phyloP scores from a whole-genome alignment of 148 eudicot genomes.

The Rhododendron ferrugineum region DNA sequence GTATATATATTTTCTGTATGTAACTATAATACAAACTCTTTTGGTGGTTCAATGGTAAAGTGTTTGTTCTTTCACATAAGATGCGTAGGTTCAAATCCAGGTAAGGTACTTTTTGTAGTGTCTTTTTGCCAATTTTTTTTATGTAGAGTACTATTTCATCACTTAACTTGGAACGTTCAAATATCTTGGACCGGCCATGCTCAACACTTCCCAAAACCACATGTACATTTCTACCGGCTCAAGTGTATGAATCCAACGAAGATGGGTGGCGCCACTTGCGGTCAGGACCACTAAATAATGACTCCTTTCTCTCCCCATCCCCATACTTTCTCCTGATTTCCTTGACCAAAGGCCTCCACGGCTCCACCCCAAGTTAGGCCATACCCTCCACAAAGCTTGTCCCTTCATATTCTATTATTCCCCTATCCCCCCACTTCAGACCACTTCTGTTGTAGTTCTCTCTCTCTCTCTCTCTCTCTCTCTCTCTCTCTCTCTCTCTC shows the following conservation, averaged over 20 bases:
- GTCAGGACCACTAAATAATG: neutral
- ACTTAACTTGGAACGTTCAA: too few relatives aligned
- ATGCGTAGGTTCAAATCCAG: too few relatives aligned
- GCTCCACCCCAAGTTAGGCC: neutral
- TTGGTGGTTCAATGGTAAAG: too few relatives aligned
- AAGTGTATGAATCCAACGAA: too few relatives aligned
- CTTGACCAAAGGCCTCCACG: neutral
- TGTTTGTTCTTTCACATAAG: too few relatives aligned
- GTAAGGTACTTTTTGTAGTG: too few relatives aligned
- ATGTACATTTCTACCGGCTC: neutral
- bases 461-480: conserved; percentile 2
- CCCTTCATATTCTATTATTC: neutral
- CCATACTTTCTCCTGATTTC: neutral
- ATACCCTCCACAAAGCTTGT: neutral
- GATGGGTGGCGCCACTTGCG: neutral
- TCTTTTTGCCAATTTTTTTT: too few relatives aligned
- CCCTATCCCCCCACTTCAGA: neutral
- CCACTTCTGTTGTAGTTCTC: neutral
- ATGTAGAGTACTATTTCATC: too few relatives aligned
- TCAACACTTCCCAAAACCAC: neutral
- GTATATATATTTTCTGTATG: too few relatives aligned
- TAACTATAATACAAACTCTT: too few relatives aligned
- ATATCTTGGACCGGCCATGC: too few relatives aligned
- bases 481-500: neutral
- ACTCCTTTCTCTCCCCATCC: neutral